Percentiles rank a stretch among this genome's conserved stretches.
Conservation (phyloP, 257 asterid genomes). For the Solanum etuberosum region DNA sequence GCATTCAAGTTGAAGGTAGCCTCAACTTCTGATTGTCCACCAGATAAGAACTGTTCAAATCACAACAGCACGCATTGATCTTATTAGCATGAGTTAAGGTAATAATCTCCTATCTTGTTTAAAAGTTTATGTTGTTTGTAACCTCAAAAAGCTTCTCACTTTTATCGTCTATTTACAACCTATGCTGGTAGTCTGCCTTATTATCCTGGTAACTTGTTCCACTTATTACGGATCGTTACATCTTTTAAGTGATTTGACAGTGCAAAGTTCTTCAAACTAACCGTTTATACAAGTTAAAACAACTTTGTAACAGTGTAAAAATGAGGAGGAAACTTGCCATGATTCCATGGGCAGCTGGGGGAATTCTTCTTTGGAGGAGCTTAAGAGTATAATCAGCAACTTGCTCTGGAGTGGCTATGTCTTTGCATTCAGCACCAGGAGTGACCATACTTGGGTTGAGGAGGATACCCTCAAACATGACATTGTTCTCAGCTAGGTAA, state of each 20-base stretch:
- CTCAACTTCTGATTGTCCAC: conserved; percentile 19
- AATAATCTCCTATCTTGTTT: background rate
- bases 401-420: conserved; percentile 4
- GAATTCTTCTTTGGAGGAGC: conserved; percentile 13
- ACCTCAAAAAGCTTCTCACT: background rate
- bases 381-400: background rate
- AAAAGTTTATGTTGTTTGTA: background rate
- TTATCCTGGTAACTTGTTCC: background rate
- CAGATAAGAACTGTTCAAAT: conserved; percentile 11
- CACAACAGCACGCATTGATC: background rate
- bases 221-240: background rate
- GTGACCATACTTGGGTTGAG: background rate
- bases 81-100: background rate
- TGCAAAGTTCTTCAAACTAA: background rate
- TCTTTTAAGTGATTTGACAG: background rate
- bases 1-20: conserved; percentile 16
- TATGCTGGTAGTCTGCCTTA: background rate
- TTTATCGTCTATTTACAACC: background rate
- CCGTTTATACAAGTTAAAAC: background rate
- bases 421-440: conserved; percentile 8
- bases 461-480: background rate
- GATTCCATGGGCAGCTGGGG: background rate
- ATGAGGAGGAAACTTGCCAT: background rate
- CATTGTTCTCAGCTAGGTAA: background rate
- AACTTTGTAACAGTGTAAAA: background rate